Evolutionary conservation across 2,329 filamentous ascomycete genomes (phyloP).

Genomic region (Fusarium sp.): DNA sequence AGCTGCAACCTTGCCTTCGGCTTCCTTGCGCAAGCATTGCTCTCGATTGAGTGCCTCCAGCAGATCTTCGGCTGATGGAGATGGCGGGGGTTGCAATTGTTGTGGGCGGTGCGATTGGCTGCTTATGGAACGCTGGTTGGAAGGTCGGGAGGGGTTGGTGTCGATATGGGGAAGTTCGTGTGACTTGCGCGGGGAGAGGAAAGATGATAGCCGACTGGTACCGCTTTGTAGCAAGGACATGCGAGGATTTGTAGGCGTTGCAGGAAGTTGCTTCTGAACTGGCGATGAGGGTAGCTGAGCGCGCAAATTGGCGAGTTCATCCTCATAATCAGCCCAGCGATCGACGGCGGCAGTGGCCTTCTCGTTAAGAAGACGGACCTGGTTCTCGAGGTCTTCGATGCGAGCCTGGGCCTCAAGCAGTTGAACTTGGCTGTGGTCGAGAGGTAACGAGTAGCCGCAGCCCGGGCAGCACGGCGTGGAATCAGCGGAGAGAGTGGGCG

Average conservation of each 20-base stretch:
- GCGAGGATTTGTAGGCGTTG: constrained; percentile 48
- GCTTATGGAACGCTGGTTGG: constrained; percentile 32
- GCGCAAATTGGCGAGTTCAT: constrained; percentile 74
- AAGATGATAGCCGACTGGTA: constrained; percentile 59
- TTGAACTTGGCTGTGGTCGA: constrained; percentile 54
- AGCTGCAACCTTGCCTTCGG: constrained; percentile 74
- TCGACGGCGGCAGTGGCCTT: constrained; percentile 75
- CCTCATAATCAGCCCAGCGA: constrained; percentile 82
- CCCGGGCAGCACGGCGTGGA: constrained; percentile 59
- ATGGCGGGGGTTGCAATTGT: constrained; percentile 29
- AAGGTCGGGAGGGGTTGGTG: constrained; percentile 27
- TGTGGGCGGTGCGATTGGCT: constrained; percentile 29
- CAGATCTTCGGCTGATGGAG: constrained; percentile 61
- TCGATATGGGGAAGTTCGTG: constrained; percentile 47
- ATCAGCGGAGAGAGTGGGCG: constrained; percentile 40
- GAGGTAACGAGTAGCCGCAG: constrained; percentile 59
- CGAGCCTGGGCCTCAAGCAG: constrained; percentile 68
- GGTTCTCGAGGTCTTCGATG: constrained; percentile 76
- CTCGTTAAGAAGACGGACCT: constrained; percentile 76
- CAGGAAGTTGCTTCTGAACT: constrained; percentile 31
- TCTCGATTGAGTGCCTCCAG: constrained; percentile 74
- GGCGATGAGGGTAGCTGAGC: constrained; percentile 48
- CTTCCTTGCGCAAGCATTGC: constrained; percentile 72
- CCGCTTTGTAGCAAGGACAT: constrained; percentile 61
- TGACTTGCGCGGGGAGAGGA: constrained; percentile 61